Conservation (phyloP, 2,329 filamentous ascomycete genomes). For the Cadophora malorum region DNA sequence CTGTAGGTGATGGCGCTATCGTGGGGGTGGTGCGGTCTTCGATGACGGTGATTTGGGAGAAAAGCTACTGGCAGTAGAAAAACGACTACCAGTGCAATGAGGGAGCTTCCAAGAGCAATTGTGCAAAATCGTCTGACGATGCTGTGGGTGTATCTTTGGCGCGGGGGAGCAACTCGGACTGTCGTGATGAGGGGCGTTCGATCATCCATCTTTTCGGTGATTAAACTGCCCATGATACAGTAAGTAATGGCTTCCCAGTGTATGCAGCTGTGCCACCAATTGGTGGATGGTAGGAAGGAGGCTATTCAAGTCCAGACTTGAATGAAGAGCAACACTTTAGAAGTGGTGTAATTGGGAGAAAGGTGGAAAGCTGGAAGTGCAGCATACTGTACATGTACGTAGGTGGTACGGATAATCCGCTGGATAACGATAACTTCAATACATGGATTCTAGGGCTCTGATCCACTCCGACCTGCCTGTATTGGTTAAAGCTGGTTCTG, state of each 20-base stretch:
- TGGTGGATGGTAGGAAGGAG: background rate
- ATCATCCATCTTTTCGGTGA: slow-evolving; percentile 49
- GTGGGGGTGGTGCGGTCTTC: slow-evolving; percentile 44
- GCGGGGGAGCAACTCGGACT: slow-evolving; percentile 60
- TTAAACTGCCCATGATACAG: slow-evolving; percentile 27
- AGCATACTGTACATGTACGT: background rate
- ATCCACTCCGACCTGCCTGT: slow-evolving; percentile 27
- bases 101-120: slow-evolving; percentile 61
- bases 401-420: slow-evolving; percentile 2
- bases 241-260: background rate
- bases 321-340: background rate
- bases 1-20: slow-evolving; percentile 50
- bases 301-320: background rate
- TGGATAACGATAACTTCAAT: slow-evolving; percentile 3
- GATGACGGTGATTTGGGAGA: slow-evolving; percentile 44
- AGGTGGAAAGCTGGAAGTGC: background rate
- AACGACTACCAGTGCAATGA: slow-evolving; percentile 49
- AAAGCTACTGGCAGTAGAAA: slow-evolving; percentile 57
- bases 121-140: slow-evolving; percentile 71
- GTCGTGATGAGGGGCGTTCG: slow-evolving; percentile 71
- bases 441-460: slow-evolving; percentile 4
- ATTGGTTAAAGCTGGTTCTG: slow-evolving; percentile 20
- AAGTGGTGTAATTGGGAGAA: background rate
- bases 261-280: background rate
- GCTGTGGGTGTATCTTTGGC: slow-evolving; percentile 63